phyloP scores from a whole-genome alignment of 805 yeast species.

The Zygotorulaspora florentina region DNA sequence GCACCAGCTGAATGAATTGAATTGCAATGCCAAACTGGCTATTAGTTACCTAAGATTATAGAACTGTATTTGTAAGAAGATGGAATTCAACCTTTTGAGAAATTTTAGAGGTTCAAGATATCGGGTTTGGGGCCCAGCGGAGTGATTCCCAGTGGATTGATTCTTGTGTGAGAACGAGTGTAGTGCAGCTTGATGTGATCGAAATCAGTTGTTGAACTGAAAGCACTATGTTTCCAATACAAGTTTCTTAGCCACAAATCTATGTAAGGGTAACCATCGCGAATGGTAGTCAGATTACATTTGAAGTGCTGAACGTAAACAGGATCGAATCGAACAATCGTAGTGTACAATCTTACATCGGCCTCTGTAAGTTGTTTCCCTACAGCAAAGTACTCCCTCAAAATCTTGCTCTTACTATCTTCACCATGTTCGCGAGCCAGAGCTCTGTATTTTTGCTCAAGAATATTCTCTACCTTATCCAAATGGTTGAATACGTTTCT shows the following conservation, averaged over 20 bases:
- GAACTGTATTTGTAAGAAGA: no score
- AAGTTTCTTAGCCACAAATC: conserved; percentile 77
- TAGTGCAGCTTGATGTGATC: conserved; percentile 90
- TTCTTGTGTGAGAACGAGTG: conserved; percentile 74
- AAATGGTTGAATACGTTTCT: conserved; percentile 58
- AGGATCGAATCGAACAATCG: conserved; percentile 86
- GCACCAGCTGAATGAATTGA: no score
- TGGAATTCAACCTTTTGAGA: no score
- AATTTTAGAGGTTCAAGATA: conserved; percentile 23
- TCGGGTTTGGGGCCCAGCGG: conserved; percentile 87
- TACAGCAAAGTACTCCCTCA: conserved; percentile 42
- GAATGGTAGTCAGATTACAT: conserved; percentile 78
- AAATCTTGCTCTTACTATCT: conserved; percentile 15
- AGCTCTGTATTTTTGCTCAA: conserved; percentile 43
- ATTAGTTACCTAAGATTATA: no score
- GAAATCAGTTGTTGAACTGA: conserved; percentile 75
- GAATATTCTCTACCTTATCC: conserved; percentile 63
- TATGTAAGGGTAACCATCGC: conserved; percentile 71
- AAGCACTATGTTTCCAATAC: conserved; percentile 74
- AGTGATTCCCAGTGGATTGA: conserved; percentile 80
- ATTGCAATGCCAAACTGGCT: no score
- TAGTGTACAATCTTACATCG: conserved; percentile 81
- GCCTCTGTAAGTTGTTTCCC: conserved; percentile 81
- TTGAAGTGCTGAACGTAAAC: conserved; percentile 95
- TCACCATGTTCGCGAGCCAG: conserved; percentile 21